phyloP scores from a whole-genome alignment of 805 yeast species.

The Maudiozyma bulderi region DNA sequence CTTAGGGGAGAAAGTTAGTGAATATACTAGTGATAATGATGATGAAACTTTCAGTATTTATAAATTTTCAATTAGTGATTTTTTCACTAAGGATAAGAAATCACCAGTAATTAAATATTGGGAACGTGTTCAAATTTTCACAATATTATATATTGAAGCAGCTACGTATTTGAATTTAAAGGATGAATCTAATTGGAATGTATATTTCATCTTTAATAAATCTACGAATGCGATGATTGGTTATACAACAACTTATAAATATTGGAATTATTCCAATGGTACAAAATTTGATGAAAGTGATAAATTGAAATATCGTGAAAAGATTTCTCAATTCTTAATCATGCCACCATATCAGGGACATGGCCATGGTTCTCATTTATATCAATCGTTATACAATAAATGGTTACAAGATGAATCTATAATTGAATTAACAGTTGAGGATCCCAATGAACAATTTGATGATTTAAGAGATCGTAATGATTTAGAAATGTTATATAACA shows the following conservation, averaged over 20 bases:
- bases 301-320: slow-evolving; percentile 39
- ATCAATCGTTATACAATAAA: slow-evolving; percentile 41
- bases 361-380: slow-evolving; percentile 62
- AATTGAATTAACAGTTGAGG: slow-evolving; percentile 79
- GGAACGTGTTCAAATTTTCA: slow-evolving; percentile 67
- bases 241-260: slow-evolving; percentile 73
- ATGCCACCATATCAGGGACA: slow-evolving; percentile 76
- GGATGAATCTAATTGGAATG: slow-evolving; percentile 70
- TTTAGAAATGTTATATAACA: slow-evolving; percentile 38
- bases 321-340: slow-evolving; percentile 79
- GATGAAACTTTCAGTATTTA: slow-evolving; percentile 42
- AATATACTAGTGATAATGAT: slow-evolving; percentile 27
- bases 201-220: slow-evolving; percentile 43
- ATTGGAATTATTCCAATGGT: slow-evolving; percentile 61
- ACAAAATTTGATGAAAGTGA: slow-evolving; percentile 21
- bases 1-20: slow-evolving; percentile 26
- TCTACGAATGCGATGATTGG: slow-evolving; percentile 49
- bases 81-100: neutral
- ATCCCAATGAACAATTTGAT: slow-evolving; percentile 88
- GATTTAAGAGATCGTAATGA: slow-evolving; percentile 82
- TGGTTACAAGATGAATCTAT: slow-evolving; percentile 50
- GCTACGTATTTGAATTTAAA: slow-evolving; percentile 73
- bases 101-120: neutral
- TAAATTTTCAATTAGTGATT: slow-evolving; percentile 28
- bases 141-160: slow-evolving; percentile 82